These are phyloP conservation scores for Handroanthus guayacan DNA, from an alignment of 257 asterid species.

Conservation along the genomic window DNA sequence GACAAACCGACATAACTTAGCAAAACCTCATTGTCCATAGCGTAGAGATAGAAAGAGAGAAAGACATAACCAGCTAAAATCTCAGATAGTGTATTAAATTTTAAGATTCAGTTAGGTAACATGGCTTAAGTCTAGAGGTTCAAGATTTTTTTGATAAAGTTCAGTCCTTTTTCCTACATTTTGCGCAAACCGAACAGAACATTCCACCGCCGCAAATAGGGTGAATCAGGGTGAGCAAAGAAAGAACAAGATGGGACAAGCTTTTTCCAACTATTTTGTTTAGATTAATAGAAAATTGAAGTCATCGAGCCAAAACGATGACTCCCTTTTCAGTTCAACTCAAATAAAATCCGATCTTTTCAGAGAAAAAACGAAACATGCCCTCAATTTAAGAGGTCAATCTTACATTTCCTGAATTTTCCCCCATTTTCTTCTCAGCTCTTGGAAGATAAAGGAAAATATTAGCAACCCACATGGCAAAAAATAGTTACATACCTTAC, in stretches of 20 bases:
- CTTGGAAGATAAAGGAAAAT: not conserved
- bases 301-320: conserved; percentile 19
- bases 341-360: conserved; percentile 35
- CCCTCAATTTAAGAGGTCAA: not conserved
- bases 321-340: conserved; percentile 23
- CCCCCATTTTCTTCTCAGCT: conserved; percentile 3
- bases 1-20: conserved; percentile 40
- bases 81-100: not conserved
- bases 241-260: not conserved
- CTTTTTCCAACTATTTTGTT: conserved; percentile 11
- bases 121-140: conserved; percentile 16
- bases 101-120: not conserved
- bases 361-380: conserved; percentile 1
- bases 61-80: not conserved
- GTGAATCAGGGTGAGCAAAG: conserved; percentile 7
- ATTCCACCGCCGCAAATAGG: conserved; percentile 1
- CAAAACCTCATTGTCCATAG: conserved; percentile 18
- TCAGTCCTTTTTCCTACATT: conserved; percentile 22
- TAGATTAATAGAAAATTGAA: not conserved
- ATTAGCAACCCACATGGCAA: conserved; percentile 19
- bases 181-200: conserved; percentile 11
- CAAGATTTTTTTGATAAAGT: conserved; percentile 24
- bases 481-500: conserved; percentile 65
- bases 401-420: not conserved
- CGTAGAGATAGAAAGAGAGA: not conserved